Base-by-base conservation (phyloP, 1,284 basidiomycete species). In the Marasmius oreades region DNA sequence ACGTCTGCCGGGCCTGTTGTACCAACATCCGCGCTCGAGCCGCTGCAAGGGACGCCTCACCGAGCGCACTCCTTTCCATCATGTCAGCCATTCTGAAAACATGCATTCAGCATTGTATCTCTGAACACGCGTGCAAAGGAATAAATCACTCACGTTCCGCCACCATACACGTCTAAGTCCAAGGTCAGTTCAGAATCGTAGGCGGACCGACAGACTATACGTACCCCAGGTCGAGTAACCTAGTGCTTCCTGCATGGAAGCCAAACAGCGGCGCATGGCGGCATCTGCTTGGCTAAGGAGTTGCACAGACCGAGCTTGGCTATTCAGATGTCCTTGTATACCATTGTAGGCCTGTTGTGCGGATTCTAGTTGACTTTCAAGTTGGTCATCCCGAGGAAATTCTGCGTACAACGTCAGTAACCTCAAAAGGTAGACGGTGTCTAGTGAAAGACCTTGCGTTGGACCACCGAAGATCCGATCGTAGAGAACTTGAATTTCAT, bases 401-500 rank as follows among this genome's bases (percentile, higher is more conserved):
- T 59, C 58, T 50, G 24, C 7, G 8, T 23, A 37, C 2, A 43
- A 14, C 34, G 50, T 47, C 47, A 51, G 33, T 47, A 33, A 16
- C 23, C 8, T 42, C 33, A 7, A 42, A 23, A 6, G 34, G 36
- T 31, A 10, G 5, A 52, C 10, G 23, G 37, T 37, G 23, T 18
- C 31, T 22, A 33, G 22, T 16, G 11, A 52, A 56, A 42, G 46
- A 71, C 73, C 65, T 69, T 69, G 64, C 20, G 74, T 71, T n/a
- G 73, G 72, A 10, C 75, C 75, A 55, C 74, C 73, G 59, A 78
- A 78, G 24, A 76, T 62, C 23, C 63, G 66, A n/a, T 61, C 57
- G 58, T 77, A 77, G 0, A 77, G 66, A 33, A 66, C 62, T 7
- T 65, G 62, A 11, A 77, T 58, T 51, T 78, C 71, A n/a, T 59